These are phyloP conservation scores for Cucurbita pepo DNA, from an alignment of 306 rosid genomes.

Conservation along the genomic window DNA sequence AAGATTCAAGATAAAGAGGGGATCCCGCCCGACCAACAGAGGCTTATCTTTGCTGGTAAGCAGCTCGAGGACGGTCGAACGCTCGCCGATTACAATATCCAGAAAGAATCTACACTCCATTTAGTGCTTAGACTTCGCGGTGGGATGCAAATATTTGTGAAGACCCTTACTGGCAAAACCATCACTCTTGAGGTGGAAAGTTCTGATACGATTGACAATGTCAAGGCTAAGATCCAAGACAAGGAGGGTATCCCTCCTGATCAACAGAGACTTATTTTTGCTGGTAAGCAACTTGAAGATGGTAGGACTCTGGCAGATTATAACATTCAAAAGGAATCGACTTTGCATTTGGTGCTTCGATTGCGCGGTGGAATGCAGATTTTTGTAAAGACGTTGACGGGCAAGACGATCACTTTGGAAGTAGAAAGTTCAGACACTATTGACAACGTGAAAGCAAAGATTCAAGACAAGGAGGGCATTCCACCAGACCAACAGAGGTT, in stretches of 20 bases:
- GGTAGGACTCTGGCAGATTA: not conserved
- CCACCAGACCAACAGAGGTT: too few relatives aligned
- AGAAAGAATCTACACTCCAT: not conserved
- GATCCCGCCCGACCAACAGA: too few relatives aligned
- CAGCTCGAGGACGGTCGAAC: slow-evolving; percentile 1
- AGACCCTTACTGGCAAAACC: not conserved
- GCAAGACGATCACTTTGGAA: too few relatives aligned
- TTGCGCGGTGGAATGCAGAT: too few relatives aligned
- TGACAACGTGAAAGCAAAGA: too few relatives aligned
- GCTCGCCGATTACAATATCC: not conserved
- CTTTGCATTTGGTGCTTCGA: not conserved
- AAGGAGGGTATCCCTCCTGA: not conserved
- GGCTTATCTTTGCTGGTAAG: not conserved
- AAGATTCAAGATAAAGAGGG: too few relatives aligned
- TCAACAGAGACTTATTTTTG: not conserved
- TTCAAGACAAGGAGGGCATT: too few relatives aligned
- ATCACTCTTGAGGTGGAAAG: not conserved
- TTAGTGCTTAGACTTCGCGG: not conserved
- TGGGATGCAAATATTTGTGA: slow-evolving; percentile 3
- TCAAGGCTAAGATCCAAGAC: not conserved
- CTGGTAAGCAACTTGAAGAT: not conserved
- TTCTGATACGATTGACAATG: slow-evolving; percentile 1
- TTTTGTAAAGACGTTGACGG: too few relatives aligned
- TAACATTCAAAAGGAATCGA: not conserved
- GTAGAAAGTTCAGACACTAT: too few relatives aligned